phyloP scores from a whole-genome alignment of 78 protist species.

The Tieghemostelium lacteum region DNA sequence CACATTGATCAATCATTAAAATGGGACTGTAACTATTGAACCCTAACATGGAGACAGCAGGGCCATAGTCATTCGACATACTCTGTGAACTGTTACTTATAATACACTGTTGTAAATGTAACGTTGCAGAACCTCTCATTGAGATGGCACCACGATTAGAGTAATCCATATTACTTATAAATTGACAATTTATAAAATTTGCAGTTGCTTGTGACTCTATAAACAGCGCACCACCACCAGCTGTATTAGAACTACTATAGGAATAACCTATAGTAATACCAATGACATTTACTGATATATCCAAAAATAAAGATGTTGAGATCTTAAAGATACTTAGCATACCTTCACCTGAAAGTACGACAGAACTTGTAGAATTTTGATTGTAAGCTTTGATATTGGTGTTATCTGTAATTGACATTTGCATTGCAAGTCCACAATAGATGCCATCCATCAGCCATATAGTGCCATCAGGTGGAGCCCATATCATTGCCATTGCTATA shows the following conservation, averaged over 20 bases:
- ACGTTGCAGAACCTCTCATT: conserved; percentile 23
- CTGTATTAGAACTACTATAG: neutral
- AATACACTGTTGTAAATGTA: neutral
- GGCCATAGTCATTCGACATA: neutral
- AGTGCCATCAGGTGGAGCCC: neutral
- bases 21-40: neutral
- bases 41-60: neutral
- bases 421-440: conserved; percentile 18
- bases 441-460: conserved; percentile 14
- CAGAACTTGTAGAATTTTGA: neutral
- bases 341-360: conserved; percentile 2
- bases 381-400: neutral
- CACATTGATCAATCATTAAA: neutral
- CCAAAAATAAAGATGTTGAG: neutral
- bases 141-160: conserved; percentile 19
- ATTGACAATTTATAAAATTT: too few species aligned
- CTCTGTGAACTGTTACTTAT: too few species aligned
- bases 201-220: too few species aligned
- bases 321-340: neutral
- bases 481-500: conserved; percentile 9
- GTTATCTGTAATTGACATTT: neutral
- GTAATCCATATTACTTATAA: conserved; percentile 1
- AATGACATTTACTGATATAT: neutral
- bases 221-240: neutral
- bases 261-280: neutral